A percentile compares a stretch with the other conserved stretches of the same genome.
Conservation (phyloP, 208 protist genomes). For the Tritrichomonas musculus region DNA sequence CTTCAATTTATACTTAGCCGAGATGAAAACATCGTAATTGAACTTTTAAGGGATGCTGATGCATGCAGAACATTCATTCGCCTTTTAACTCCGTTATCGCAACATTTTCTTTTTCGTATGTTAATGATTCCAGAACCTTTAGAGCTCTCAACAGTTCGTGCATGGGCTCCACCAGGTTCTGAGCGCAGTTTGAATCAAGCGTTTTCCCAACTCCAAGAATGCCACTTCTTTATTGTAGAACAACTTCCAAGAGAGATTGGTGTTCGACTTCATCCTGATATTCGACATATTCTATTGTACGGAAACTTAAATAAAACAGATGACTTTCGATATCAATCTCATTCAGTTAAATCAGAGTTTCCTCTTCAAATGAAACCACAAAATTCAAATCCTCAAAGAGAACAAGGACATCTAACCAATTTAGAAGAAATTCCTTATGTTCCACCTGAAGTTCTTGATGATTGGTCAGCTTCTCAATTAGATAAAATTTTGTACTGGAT, state of each 20-base stretch:
- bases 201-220: neutral
- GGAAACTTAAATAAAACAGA: too few relatives aligned
- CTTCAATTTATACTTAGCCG: too few relatives aligned
- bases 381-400: too few relatives aligned
- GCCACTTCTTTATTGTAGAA: neutral
- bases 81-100: neutral
- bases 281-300: neutral
- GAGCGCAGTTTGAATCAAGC: neutral
- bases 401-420: neutral
- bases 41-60: neutral
- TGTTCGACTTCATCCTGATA: neutral
- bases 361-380: neutral
- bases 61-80: constrained; percentile 22
- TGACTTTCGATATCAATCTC: neutral
- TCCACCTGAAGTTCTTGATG: neutral
- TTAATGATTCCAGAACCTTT: neutral
- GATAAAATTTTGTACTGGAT: neutral
- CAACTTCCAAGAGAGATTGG: neutral
- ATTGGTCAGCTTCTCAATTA: neutral
- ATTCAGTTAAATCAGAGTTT: neutral
- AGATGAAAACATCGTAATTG: neutral
- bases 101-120: neutral
- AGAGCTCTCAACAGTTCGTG: neutral
- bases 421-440: neutral
- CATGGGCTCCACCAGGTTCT: neutral